Conservation (phyloP, 2,329 filamentous ascomycete species). For the Colletotrichum spaethianum region DNA sequence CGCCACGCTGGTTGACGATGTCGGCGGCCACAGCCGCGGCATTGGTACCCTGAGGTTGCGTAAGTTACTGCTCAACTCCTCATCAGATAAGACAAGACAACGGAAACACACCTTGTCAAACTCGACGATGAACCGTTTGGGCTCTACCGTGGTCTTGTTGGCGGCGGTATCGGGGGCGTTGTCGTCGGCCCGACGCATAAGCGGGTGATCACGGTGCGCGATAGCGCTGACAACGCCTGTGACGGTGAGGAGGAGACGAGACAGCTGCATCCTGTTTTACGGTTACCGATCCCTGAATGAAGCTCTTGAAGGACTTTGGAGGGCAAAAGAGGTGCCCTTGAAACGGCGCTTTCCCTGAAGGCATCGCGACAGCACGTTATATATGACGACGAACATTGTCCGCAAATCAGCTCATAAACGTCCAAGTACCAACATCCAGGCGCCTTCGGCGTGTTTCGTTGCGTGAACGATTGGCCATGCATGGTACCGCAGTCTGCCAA, state of each 20-base stretch:
- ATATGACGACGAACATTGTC: neutral
- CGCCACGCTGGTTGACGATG: slow-evolving; percentile 26
- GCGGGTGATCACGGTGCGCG: slow-evolving; percentile 1
- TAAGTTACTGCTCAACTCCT: neutral
- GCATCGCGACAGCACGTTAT: slow-evolving; percentile 1
- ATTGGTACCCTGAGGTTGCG: slow-evolving; percentile 19
- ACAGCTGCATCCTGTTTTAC: slow-evolving; percentile 17
- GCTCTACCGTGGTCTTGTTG: slow-evolving; percentile 23
- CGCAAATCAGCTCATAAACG: neutral
- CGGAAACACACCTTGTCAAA: slow-evolving; percentile 9
- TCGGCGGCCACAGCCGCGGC: slow-evolving; percentile 7
- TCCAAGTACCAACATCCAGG: neutral
- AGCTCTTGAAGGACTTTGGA: neutral
- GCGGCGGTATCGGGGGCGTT: slow-evolving; percentile 20
- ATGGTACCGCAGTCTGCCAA: neutral
- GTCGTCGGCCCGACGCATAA: slow-evolving; percentile 31
- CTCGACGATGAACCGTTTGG: slow-evolving; percentile 41
- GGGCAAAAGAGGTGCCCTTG: neutral
- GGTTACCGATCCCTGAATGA: neutral
- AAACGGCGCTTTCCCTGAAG: neutral
- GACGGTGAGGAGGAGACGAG: slow-evolving; percentile 12
- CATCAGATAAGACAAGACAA: too few species aligned
- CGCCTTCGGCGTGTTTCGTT: slow-evolving; percentile 5
- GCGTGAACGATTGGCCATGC: slow-evolving; percentile 14
- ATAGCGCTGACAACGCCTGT: slow-evolving; percentile 18